Conservation (phyloP, 140 eudicot genomes). For the Oenanthe javanica region DNA sequence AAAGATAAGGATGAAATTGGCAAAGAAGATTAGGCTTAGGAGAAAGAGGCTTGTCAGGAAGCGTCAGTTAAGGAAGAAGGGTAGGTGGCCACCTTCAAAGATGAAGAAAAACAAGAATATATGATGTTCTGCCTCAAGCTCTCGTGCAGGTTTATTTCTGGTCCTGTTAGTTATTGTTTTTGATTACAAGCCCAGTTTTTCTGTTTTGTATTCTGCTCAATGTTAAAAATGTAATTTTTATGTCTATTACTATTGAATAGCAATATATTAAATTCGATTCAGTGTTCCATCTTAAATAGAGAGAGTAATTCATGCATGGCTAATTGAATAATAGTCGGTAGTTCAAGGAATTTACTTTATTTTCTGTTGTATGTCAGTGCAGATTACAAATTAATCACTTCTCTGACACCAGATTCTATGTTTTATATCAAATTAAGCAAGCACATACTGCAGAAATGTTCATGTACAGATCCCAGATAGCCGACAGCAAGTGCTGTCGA, state of each 20-base stretch:
- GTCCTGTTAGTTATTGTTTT: background rate
- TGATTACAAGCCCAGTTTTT: background rate
- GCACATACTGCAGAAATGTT: background rate
- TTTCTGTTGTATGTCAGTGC: background rate
- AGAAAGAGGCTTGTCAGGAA: constrained; percentile 89
- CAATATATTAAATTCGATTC: background rate
- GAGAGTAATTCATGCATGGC: background rate
- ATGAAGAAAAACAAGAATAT: constrained; percentile 94
- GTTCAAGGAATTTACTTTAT: background rate
- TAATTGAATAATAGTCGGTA: background rate
- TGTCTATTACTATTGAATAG: background rate
- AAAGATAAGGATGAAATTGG: constrained; percentile 73
- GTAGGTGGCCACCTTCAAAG: constrained; percentile 99
- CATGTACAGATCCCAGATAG: background rate
- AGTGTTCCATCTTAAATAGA: background rate
- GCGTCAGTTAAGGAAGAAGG: constrained; percentile 92
- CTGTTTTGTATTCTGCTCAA: background rate
- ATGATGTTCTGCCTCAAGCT: constrained; percentile 8
- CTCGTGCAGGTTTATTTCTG: background rate
- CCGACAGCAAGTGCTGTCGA: background rate
- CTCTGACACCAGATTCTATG: background rate
- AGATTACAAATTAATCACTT: background rate
- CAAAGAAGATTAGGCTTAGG: constrained; percentile 76
- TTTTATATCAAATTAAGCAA: background rate
- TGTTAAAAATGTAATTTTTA: background rate